Evolutionary conservation across 2,329 filamentous ascomycete species (phyloP).

Genomic region (Elsinoe arachidis): DNA sequence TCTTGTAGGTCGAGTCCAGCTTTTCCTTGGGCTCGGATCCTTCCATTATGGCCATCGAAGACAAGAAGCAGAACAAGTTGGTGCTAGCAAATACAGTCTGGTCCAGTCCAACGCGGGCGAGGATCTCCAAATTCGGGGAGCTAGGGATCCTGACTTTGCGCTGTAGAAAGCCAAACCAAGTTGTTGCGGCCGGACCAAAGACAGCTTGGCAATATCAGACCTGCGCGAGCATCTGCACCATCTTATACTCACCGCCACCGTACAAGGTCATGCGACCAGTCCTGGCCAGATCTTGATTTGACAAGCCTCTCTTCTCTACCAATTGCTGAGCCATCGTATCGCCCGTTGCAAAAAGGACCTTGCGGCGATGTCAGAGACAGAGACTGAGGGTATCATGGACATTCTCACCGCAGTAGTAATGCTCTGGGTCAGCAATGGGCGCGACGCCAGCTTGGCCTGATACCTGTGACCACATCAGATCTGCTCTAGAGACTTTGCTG

Average conservation of each 20-base stretch:
- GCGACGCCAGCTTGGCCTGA: slow-evolving; percentile 67
- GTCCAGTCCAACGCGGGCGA: slow-evolving; percentile 70
- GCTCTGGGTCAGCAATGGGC: slow-evolving; percentile 82
- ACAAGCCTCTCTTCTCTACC: slow-evolving; percentile 69
- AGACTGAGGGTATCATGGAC: neutral
- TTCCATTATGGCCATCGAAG: slow-evolving; percentile 59
- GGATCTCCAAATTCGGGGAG: slow-evolving; percentile 58
- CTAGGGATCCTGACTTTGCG: slow-evolving; percentile 55
- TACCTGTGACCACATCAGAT: slow-evolving; percentile 52
- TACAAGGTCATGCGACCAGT: slow-evolving; percentile 74
- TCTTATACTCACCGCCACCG: slow-evolving; percentile 54
- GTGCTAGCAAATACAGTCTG: slow-evolving; percentile 77
- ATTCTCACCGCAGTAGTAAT: slow-evolving; percentile 65
- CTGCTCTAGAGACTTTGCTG: slow-evolving; percentile 14
- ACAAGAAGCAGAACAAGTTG: slow-evolving; percentile 73
- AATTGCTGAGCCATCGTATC: slow-evolving; percentile 86
- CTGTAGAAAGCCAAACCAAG: slow-evolving; percentile 76
- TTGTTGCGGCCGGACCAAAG: slow-evolving; percentile 81
- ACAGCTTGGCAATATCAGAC: slow-evolving; percentile 44
- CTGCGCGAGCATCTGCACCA: slow-evolving; percentile 12
- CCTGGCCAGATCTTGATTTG: slow-evolving; percentile 62
- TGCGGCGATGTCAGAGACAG: slow-evolving; percentile 1
- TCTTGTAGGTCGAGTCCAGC: slow-evolving; percentile 59
- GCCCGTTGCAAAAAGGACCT: slow-evolving; percentile 83
- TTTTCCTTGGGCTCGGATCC: slow-evolving; percentile 54